Evolutionary conservation across 2,329 filamentous ascomycete genomes (phyloP), one percentile per base, ranked within the genome.

Genomic region (Aspergillus calidoustus): DNA sequence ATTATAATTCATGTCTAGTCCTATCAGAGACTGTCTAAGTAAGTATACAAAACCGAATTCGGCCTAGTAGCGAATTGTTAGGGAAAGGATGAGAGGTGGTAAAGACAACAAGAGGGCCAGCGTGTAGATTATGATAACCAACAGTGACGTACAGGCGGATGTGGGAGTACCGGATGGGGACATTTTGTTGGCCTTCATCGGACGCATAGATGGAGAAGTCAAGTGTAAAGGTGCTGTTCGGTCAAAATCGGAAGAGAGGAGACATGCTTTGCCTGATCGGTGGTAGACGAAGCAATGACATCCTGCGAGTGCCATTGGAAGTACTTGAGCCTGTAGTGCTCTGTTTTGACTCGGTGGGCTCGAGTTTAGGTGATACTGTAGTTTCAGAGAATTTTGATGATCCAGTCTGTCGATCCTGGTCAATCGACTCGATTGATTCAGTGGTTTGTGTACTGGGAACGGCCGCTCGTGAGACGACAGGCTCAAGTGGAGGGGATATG

Each of bases 201-300:
- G 11, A 41, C 34, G 11, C 15, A 15, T 41, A 38, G 8, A 50
- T 38, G 31, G 9, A 31, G 7, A 46, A 17, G 8, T 51, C 7
- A 11, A 43, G 22, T 44, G n/a, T 15, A 17, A 34, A 17, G 41
- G 9, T n/a, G 28, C 19, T 23, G n/a, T 28, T 38, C 9, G 19
- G 7, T 66, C 44, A 66, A 31, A 62, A 60, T 2, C 25, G 51
- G 49, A 64, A 62, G 7, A 68, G 41, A 43, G 66, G 66, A n/a
- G 66, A 68, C 17, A 52, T 62, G 17, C 47, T 55, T 57, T 53
- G 59, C 57, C 60, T 58, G 9, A 68, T 68, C 6, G 64, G 57
- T 19, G 66, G 66, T 7, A 68, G 51, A 5, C 59, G 64, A 41
- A 64, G 60, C 19, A 65, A 19, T 13, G 53, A 57, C 15, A 15